A percentile compares a stretch with the other conserved stretches of the same genome.
Conservation (phyloP, 805 yeast species). For the Monosporozyma servazzii region DNA sequence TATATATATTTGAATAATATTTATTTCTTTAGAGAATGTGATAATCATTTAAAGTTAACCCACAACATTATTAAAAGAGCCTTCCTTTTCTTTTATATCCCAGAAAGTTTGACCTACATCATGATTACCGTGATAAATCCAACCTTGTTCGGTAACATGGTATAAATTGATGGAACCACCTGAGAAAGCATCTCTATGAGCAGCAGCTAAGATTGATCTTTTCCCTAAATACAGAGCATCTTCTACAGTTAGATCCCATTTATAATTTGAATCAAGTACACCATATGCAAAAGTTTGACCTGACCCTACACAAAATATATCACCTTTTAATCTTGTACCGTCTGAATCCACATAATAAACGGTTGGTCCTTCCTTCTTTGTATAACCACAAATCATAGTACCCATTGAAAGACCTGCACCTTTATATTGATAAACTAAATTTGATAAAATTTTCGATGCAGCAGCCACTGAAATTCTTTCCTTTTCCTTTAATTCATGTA, state of each 20-base stretch:
- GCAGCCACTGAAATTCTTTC: constrained; percentile 94
- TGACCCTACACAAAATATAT: constrained; percentile 93
- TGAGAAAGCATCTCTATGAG: constrained; percentile 96
- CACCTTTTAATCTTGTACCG: constrained; percentile 92
- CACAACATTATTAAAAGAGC: constrained; percentile 77
- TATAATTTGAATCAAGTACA: constrained; percentile 85
- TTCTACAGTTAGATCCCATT: constrained; percentile 85
- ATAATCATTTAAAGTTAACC: constrained; percentile 11
- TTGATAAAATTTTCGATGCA: constrained; percentile 86
- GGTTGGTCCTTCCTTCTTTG: constrained; percentile 91
- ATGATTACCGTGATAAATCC: constrained; percentile 93
- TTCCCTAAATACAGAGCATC: constrained; percentile 92
- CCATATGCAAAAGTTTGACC: constrained; percentile 99
- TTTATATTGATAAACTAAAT: constrained; percentile 85
- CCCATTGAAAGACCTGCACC: constrained; percentile 99
- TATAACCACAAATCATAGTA: constrained; percentile 96
- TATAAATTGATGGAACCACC: constrained; percentile 94
- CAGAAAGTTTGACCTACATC: constrained; percentile 87
- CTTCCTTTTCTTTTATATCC: constrained; percentile 81
- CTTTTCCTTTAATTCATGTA: constrained; percentile 89
- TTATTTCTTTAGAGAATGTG: neutral
- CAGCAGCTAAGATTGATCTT: constrained; percentile 92
- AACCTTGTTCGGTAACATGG: constrained; percentile 88
- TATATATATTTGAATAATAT: neutral
- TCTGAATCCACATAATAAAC: constrained; percentile 95